A percentile compares a stretch with the other conserved stretches of the same genome.
Conservation (phyloP, 1,284 basidiomycete species). For the Ustilago curta region DNA sequence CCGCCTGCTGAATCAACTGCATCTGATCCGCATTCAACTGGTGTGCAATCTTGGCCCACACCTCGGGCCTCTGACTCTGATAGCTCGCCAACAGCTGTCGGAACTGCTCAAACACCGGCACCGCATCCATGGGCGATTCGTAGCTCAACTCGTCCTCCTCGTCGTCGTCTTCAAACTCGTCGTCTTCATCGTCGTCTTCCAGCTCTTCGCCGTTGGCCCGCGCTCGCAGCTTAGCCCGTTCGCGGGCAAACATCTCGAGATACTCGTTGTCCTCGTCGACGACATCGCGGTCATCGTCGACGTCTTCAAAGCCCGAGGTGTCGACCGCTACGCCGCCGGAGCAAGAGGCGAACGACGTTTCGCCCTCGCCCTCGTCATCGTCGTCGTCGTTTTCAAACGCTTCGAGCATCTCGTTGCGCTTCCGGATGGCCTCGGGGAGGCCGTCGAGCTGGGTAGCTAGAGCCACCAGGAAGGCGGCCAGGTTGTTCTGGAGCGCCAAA, state of each 20-base stretch:
- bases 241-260: slow-evolving; percentile 65
- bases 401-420: slow-evolving; percentile 60
- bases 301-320: slow-evolving; percentile 41
- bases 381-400: slow-evolving; percentile 64
- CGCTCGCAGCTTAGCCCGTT: slow-evolving; percentile 59
- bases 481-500: slow-evolving; percentile 44
- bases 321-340: slow-evolving; percentile 29
- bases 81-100: slow-evolving; percentile 49
- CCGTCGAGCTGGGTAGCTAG: slow-evolving; percentile 56
- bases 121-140: slow-evolving; percentile 59
- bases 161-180: slow-evolving; percentile 39
- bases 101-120: slow-evolving; percentile 62
- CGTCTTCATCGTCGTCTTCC: slow-evolving; percentile 54
- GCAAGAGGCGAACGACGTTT: slow-evolving; percentile 32
- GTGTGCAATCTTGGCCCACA: slow-evolving; percentile 41
- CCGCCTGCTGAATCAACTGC: slow-evolving; percentile 35
- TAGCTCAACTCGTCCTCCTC: slow-evolving; percentile 63
- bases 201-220: slow-evolving; percentile 46
- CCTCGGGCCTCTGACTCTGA: slow-evolving; percentile 39
- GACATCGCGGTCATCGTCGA: slow-evolving; percentile 64
- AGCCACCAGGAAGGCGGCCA: slow-evolving; percentile 55
- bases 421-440: slow-evolving; percentile 59
- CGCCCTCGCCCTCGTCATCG: slow-evolving; percentile 54
- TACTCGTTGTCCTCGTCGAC: slow-evolving; percentile 68
- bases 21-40: slow-evolving; percentile 53